Evolutionary conservation across 345 rosid genomes (phyloP), one percentile per base, ranked within the genome.

Genomic region (Citropsis articulata): DNA sequence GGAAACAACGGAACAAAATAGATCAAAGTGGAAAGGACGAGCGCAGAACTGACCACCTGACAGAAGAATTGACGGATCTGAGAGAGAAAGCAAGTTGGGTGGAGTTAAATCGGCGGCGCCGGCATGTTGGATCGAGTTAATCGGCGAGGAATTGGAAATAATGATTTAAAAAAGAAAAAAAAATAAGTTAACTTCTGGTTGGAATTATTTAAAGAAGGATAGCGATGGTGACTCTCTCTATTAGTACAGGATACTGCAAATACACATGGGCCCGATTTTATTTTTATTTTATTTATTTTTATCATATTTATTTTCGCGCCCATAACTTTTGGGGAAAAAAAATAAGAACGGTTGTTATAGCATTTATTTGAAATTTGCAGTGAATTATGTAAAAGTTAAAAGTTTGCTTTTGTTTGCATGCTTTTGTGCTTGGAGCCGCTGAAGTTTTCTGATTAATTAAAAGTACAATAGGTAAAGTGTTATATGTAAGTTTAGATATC

Each of bases 101-200:
- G 45, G 65, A 62, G n/a, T 78, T 70, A 83, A 81, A 82, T 62
- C 81, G 88, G 78, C 87, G 83, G 91, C 91, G 84, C 84, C 85
- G 85, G 88, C 85, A 56, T 66, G 67, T 59, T 73, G 72, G 80
- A 75, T 72, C 73, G 75, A 82, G 75, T 59, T 77, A 83, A 80
- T 78, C 79, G 90, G 81, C 84, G 83, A 82, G 77, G 80, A 87
- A 83, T 75, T 66, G 82, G 77, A 70, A 56, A 65, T 38, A 67
- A 7, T 50, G 33, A 63, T 75, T 5, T n/a, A 4, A 30, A 4
- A 27, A 53, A 21, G 19, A 9, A 25, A 67, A 64, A 71, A 72
- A 53, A 21, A 22, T 27, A n/a, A 31, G 45, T n/a, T 69, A 57
- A 12, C 77, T 7, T 70, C 64, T 35, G 84, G 84, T 69, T 50